Conservation (phyloP, 495 filamentous ascomycete species). For the Cetradonia linearis region DNA sequence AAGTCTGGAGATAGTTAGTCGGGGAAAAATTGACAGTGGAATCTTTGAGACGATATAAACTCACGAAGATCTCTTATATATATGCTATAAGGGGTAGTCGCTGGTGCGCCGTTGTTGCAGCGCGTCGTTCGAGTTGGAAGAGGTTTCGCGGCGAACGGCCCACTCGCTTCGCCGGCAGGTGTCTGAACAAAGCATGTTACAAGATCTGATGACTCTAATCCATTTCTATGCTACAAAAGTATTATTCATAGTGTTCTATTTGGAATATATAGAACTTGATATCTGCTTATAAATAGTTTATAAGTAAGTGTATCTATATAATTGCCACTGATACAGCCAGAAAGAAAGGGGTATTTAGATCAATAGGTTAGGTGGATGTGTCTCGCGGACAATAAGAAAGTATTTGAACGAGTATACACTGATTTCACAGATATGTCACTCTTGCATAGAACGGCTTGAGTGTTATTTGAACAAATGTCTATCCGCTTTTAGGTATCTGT, state of each 20-base stretch:
- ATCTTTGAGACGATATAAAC: not conserved
- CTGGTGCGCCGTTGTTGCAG: constrained; percentile 2
- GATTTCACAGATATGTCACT: not conserved
- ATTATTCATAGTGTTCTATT: not conserved
- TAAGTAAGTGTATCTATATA: too few relatives aligned
- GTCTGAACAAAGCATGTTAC: constrained; percentile 5
- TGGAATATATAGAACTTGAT: too few relatives aligned
- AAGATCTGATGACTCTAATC: not conserved
- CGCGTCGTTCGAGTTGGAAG: constrained; percentile 5
- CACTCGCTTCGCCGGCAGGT: constrained; percentile 6
- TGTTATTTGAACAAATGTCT: not conserved
- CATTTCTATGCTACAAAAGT: not conserved
- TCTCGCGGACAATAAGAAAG: not conserved
- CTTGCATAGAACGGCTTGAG: not conserved
- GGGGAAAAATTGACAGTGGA: not conserved
- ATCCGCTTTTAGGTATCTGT: constrained; percentile 8
- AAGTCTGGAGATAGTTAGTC: constrained; percentile 18
- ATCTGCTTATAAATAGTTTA: not conserved
- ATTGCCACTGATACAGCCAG: not conserved
- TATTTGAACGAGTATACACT: not conserved
- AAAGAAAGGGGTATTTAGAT: constrained; percentile 6
- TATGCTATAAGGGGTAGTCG: not conserved
- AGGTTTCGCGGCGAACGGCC: constrained; percentile 9
- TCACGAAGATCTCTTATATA: constrained; percentile 1
- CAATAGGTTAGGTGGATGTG: not conserved